Evolutionary conservation across 2,329 filamentous ascomycete species (phyloP), one percentile per base, ranked within the genome.

Genomic region (Microsporum audouinii): DNA sequence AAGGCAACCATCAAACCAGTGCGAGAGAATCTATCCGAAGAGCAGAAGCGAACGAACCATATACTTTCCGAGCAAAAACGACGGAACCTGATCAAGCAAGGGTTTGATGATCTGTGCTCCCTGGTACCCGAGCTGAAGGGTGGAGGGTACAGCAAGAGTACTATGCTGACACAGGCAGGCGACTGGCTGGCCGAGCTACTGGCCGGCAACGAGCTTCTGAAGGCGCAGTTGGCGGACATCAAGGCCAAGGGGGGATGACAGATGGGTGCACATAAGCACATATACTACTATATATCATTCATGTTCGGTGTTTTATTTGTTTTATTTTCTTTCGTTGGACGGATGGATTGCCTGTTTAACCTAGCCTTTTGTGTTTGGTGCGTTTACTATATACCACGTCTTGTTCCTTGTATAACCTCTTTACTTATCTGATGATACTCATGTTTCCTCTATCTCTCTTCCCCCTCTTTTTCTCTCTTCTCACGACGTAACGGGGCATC

Each of bases 41-140:
- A 88, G 63, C 88, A 94, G 73, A 94, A 92, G 73, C 81, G 89
- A 53, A 86, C 86, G 68, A 95, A 96, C 66, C 89, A 95, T 70
- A 94, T 95, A 65, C 80, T 86, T 59, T 94, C 89, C 59, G 90
- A 95, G 71, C 89, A 95, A 75, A 95, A 94, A 73, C 82, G 91
- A 38, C 81, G 90, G 56, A 89, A 89, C 31, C 78, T 91, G 55
- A 92, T 92, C 68, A 88, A 90, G 69, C 82, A 88, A 65, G 89
- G 89, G 0, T 95, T 92, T 67, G 87, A 91, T 49, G 88, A 92
- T 62, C 76, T 95, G n/a, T 84, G 83, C 65, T 80, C 84, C 33
- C 78, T 95, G 27, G 88, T 95, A 0, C 90, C 91, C 0, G 86
- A 85, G 14, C 78, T 95, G 8, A 82, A 81, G 60, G 85, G 83